A percentile compares a stretch with the other conserved stretches of the same genome.
These are phyloP conservation scores for Auriscalpium microsporum DNA, from an alignment of 768 basidiomycete species.

Conservation along the genomic window DNA sequence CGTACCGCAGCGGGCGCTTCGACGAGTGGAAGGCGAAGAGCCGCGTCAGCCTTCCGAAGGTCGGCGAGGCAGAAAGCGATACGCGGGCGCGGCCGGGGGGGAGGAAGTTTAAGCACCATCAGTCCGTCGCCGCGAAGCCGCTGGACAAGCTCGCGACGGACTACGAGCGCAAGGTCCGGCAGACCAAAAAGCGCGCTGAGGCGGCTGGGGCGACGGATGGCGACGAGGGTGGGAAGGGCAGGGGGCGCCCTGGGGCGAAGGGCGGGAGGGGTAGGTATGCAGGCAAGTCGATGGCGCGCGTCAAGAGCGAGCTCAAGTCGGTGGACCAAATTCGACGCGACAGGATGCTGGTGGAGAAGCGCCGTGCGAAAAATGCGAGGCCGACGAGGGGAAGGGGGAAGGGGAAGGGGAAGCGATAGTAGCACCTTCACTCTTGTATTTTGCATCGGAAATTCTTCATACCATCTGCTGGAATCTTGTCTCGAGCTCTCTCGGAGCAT, in stretches of 20 bases:
- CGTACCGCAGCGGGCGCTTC: slow-evolving; percentile 88
- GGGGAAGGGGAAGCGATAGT: slow-evolving; percentile 26
- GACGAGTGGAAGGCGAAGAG: slow-evolving; percentile 90
- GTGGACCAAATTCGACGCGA: slow-evolving; percentile 81
- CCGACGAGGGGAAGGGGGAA: slow-evolving; percentile 39
- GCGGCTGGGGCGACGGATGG: slow-evolving; percentile 8
- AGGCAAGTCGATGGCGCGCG: slow-evolving; percentile 51
- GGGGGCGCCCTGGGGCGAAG: slow-evolving; percentile 19
- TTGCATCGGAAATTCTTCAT: no score
- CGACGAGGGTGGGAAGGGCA: slow-evolving; percentile 24
- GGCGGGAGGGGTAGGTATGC: slow-evolving; percentile 35
- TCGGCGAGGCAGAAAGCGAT: slow-evolving; percentile 73
- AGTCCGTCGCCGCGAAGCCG: slow-evolving; percentile 56
- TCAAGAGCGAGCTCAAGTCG: slow-evolving; percentile 80
- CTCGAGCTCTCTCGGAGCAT: no score
- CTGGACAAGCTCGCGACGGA: slow-evolving; percentile 63
- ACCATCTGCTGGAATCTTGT: no score
- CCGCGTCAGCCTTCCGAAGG: slow-evolving; percentile 60
- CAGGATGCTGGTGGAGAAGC: slow-evolving; percentile 55
- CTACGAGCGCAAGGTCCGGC: slow-evolving; percentile 67
- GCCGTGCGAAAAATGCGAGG: slow-evolving; percentile 75
- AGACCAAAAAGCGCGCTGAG: slow-evolving; percentile 48
- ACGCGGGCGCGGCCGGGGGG: slow-evolving; percentile 27
- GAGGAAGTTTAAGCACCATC: slow-evolving; percentile 68
- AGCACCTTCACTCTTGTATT: neutral